Evolutionary conservation across 2,329 filamentous ascomycete species (phyloP).

Genomic region (Aspergillus ibericus): DNA sequence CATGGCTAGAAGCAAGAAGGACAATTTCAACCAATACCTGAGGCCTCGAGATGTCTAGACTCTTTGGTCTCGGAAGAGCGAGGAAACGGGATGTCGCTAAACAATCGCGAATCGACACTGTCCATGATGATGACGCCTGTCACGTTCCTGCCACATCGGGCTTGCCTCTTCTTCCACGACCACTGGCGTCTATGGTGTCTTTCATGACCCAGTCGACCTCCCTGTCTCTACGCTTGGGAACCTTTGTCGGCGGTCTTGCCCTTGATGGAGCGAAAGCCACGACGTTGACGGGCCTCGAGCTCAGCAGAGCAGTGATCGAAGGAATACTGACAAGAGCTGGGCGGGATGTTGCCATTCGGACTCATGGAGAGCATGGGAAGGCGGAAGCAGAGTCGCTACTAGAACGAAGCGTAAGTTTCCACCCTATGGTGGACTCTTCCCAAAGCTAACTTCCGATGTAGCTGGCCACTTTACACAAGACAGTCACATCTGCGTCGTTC

Average conservation of each 20-base stretch:
- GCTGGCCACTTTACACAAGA: slow-evolving; percentile 46
- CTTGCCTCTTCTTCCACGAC: slow-evolving; percentile 43
- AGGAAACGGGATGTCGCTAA: slow-evolving; percentile 13
- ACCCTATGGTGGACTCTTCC: not conserved
- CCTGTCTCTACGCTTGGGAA: slow-evolving; percentile 45
- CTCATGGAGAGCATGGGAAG: slow-evolving; percentile 49
- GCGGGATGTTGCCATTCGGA: slow-evolving; percentile 44
- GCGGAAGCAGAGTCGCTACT: slow-evolving; percentile 46
- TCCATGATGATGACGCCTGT: slow-evolving; percentile 13
- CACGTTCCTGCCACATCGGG: slow-evolving; percentile 32
- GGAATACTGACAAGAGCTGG: slow-evolving; percentile 46
- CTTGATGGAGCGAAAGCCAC: slow-evolving; percentile 47
- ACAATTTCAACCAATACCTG: slow-evolving; percentile 6
- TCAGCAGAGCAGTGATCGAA: slow-evolving; percentile 48
- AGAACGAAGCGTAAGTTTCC: slow-evolving; percentile 45
- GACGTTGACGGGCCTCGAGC: slow-evolving; percentile 46
- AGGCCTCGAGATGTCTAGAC: slow-evolving; percentile 20
- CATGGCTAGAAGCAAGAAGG: slow-evolving; percentile 10
- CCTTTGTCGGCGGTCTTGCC: slow-evolving; percentile 45
- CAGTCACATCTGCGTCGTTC: slow-evolving; percentile 49
- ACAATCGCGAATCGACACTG: slow-evolving; percentile 3
- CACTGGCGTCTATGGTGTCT: slow-evolving; percentile 47
- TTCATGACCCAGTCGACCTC: slow-evolving; percentile 48
- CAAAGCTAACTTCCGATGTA: slow-evolving; percentile 24
- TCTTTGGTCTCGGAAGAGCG: slow-evolving; percentile 17